These are phyloP conservation scores for Vaccinium vitisidaea DNA, from an alignment of 148 eudicot genomes.

Conservation along the genomic window DNA sequence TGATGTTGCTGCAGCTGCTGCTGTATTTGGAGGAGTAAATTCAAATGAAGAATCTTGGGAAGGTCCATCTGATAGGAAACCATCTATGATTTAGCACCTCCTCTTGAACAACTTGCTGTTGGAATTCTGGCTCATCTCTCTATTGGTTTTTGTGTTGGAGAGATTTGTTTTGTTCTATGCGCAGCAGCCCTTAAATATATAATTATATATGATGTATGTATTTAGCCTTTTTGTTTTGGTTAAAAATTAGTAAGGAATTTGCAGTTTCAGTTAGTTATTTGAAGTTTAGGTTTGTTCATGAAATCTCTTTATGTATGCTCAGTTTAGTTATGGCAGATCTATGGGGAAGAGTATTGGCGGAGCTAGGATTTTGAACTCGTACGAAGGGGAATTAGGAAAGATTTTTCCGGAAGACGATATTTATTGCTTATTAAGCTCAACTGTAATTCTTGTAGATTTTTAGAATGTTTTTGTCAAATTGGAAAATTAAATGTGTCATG, in stretches of 20 bases:
- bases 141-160: slow-evolving; percentile 10
- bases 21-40: slow-evolving; percentile 23
- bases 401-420: not conserved
- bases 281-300: not conserved
- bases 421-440: not conserved
- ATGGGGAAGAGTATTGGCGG: not conserved
- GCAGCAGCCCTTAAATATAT: not conserved
- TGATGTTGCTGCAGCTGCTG: slow-evolving; percentile 19
- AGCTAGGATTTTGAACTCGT: not conserved
- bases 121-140: not conserved
- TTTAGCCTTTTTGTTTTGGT: not conserved
- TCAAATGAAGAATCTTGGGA: slow-evolving; percentile 36
- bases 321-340: not conserved
- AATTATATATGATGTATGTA: not conserved
- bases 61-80: slow-evolving; percentile 34
- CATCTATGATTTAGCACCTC: slow-evolving; percentile 23
- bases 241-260: not conserved
- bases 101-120: not conserved
- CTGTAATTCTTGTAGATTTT: not conserved
- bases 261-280: not conserved
- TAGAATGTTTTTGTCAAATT: not conserved
- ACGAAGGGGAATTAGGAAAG: not conserved
- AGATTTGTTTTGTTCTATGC: not conserved
- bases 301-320: not conserved
- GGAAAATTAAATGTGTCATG: not conserved